Evolutionary conservation across 768 basidiomycete genomes (phyloP).

Genomic region (Tricholoma terreum): DNA sequence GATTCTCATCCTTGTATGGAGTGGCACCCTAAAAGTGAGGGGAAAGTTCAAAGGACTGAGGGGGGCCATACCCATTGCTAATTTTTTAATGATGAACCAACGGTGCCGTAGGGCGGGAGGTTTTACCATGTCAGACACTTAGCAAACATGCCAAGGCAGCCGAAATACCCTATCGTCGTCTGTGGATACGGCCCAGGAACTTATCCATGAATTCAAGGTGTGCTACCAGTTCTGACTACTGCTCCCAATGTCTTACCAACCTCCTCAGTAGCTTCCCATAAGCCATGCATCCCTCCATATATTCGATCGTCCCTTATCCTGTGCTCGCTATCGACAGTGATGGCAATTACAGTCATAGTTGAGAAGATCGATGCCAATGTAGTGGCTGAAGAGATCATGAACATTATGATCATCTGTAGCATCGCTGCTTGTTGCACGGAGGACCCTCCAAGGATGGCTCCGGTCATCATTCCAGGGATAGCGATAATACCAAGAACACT

Average conservation of each 20-base stretch:
- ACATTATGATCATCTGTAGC: conserved; percentile 92
- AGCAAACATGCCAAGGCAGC: too few species aligned
- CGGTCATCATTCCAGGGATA: conserved; percentile 92
- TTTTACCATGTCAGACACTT: too few species aligned
- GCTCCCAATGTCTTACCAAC: conserved; percentile 4
- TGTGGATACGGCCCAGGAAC: too few species aligned
- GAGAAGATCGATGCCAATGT: conserved; percentile 67
- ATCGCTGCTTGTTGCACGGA: conserved; percentile 83
- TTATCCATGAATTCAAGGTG: too few species aligned
- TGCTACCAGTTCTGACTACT: not conserved
- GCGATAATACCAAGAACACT: conserved; percentile 75
- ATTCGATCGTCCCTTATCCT: conserved; percentile 65
- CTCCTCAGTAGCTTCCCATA: conserved; percentile 23
- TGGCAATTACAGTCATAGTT: conserved; percentile 54
- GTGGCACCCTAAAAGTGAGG: too few species aligned
- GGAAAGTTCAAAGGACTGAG: too few species aligned
- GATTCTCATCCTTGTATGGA: too few species aligned
- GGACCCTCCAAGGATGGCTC: conserved; percentile 83
- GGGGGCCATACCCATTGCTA: too few species aligned
- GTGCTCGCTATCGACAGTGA: conserved; percentile 68
- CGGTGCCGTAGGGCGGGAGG: too few species aligned
- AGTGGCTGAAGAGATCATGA: conserved; percentile 82
- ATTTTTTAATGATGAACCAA: too few species aligned
- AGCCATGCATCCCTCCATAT: conserved; percentile 31
- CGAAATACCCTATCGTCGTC: too few species aligned